Percentiles rank a stretch among this genome's conserved stretches.
These are phyloP conservation scores for Agrocybe pediades DNA, from an alignment of 768 basidiomycete species.

Conservation along the genomic window DNA sequence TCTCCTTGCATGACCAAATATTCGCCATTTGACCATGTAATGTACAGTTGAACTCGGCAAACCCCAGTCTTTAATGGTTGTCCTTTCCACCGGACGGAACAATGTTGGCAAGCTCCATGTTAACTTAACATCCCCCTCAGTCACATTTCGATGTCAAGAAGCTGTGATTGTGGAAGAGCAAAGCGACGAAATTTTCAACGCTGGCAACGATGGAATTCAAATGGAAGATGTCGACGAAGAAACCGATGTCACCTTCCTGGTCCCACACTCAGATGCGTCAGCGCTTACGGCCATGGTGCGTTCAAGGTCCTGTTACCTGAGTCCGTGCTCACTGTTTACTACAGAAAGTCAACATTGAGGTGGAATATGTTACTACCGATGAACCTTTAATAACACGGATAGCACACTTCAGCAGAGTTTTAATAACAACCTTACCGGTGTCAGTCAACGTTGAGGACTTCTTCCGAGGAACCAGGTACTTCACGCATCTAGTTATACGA, in stretches of 20 bases:
- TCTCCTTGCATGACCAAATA: background rate
- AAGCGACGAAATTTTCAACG: constrained; percentile 29
- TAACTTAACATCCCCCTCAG: constrained; percentile 55
- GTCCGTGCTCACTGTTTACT: background rate
- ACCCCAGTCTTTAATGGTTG: constrained; percentile 52
- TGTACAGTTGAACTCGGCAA: constrained; percentile 66
- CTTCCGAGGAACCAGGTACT: constrained; percentile 83
- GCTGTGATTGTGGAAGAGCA: constrained; percentile 36
- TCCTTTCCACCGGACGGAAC: constrained; percentile 72
- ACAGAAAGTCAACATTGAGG: constrained; percentile 69
- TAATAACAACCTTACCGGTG: constrained; percentile 77
- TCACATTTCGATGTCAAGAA: constrained; percentile 49
- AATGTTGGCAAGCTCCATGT: constrained; percentile 54
- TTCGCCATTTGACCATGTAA: constrained; percentile 7
- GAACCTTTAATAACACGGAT: constrained; percentile 56
- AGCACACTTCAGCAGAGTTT: constrained; percentile 52
- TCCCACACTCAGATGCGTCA: constrained; percentile 72
- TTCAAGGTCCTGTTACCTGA: background rate
- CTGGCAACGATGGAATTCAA: constrained; percentile 44
- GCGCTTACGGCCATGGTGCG: constrained; percentile 63
- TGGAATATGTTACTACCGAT: constrained; percentile 65
- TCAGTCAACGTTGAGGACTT: constrained; percentile 96
- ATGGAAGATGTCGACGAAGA: constrained; percentile 50
- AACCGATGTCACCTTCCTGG: constrained; percentile 44
- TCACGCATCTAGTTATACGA: background rate